Evolutionary conservation across 805 yeast species (phyloP).

Genomic region (Soucietia sequanensis): DNA sequence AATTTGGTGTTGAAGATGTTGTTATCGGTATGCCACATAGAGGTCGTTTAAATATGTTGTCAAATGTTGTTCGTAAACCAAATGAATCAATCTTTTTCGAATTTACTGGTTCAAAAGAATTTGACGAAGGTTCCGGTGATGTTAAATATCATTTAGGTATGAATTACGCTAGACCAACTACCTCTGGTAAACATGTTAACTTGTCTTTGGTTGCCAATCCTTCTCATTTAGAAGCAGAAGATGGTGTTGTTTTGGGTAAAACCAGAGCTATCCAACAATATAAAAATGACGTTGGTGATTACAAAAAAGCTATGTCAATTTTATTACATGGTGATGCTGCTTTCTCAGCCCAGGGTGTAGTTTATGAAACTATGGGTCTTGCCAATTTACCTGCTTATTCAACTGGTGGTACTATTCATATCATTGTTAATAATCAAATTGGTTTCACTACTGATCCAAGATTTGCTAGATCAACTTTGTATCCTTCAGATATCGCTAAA

Average conservation of each 20-base stretch:
- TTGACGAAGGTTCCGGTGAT: conserved; percentile 98
- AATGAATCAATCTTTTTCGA: conserved; percentile 97
- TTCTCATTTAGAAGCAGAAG: conserved; percentile 98
- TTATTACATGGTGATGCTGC: conserved; percentile 99
- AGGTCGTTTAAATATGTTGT: conserved; percentile 96
- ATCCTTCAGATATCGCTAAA: conserved; percentile 97
- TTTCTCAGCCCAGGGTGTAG: conserved; percentile 98
- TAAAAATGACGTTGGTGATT: conserved; percentile 81
- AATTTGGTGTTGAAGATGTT: conserved; percentile 89
- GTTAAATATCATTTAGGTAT: conserved; percentile 99
- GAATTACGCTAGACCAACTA: conserved; percentile 99
- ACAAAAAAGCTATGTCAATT: conserved; percentile 85
- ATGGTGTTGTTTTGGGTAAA: conserved; percentile 97
- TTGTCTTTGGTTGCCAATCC: conserved; percentile 97
- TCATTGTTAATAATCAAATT: conserved; percentile 96
- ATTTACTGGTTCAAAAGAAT: conserved; percentile 85
- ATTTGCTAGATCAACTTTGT: conserved; percentile 95
- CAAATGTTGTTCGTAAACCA: conserved; percentile 98
- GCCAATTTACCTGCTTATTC: conserved; percentile 89
- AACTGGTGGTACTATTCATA: conserved; percentile 97
- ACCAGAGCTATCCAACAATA: conserved; percentile 93
- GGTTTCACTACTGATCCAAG: conserved; percentile 99
- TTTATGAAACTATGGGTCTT: conserved; percentile 97
- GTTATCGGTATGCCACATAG: conserved; percentile 99
- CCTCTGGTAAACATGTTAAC: conserved; percentile 95